A percentile compares a stretch with the other conserved stretches of the same genome.
Evolutionary conservation across 169 alveolate species (phyloP).

Genomic region (Cryptosporidium sp.): DNA sequence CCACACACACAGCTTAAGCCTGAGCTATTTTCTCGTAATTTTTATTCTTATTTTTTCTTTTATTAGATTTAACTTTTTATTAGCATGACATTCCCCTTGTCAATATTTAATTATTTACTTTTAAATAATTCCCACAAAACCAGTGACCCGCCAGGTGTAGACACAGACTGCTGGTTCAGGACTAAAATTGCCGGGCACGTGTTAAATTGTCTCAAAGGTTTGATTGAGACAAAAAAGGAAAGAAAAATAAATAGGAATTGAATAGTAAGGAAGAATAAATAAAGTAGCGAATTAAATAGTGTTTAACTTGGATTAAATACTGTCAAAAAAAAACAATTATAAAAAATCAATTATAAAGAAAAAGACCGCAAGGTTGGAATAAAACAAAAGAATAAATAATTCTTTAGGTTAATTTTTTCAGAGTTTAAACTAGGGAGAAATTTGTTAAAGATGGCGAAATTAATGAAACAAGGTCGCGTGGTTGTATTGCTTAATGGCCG

Average conservation of each 20-base stretch:
- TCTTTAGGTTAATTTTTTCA: slow-evolving; percentile 21
- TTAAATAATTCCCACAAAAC: not conserved
- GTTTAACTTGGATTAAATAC: too few species aligned
- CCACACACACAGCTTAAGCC: not conserved
- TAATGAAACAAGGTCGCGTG: slow-evolving; percentile 96
- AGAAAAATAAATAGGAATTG: not conserved
- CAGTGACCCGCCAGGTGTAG: not conserved
- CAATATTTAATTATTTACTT: not conserved
- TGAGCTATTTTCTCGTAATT: not conserved
- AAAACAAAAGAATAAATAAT: not conserved
- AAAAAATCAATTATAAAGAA: not conserved
- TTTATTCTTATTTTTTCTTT: not conserved
- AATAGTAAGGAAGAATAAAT: not conserved
- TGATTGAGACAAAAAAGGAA: slow-evolving; percentile 4
- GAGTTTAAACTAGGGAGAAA: not conserved
- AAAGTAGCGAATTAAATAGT: not conserved
- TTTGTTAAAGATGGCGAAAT: slow-evolving; percentile 81
- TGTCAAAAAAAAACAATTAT: not conserved
- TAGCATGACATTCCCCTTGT: not conserved
- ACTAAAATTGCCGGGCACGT: slow-evolving; percentile 1
- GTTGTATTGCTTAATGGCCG: slow-evolving; percentile 97
- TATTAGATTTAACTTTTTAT: not conserved
- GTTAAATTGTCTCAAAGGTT: slow-evolving; percentile 7
- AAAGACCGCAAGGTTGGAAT: not conserved
- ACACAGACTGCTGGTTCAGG: not conserved